Conservation (phyloP, 768 basidiomycete species). For the Coprinopsis strossmayeri region DNA sequence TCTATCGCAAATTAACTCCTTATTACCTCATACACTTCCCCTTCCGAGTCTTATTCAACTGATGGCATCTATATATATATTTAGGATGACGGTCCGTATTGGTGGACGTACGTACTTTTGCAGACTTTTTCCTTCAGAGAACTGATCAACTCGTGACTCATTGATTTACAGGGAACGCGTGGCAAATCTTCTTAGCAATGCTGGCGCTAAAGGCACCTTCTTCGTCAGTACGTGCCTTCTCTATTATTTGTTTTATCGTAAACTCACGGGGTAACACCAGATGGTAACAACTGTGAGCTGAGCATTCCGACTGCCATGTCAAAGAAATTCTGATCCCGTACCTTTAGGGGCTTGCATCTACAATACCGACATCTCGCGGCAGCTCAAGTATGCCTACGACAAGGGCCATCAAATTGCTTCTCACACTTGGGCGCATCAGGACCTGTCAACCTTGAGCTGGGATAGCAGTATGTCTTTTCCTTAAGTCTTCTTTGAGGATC, state of each 20-base stretch:
- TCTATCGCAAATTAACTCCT: too few relatives aligned
- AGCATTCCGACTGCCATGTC: background rate
- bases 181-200: conserved; percentile 14
- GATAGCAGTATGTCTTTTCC: conserved; percentile 15
- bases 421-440: conserved; percentile 26
- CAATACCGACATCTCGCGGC: conserved; percentile 12
- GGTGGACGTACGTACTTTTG: conserved; percentile 12
- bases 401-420: conserved; percentile 26
- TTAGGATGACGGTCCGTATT: conserved; percentile 22
- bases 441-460: conserved; percentile 18
- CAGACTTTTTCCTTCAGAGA: too few relatives aligned
- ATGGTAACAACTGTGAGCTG: conserved; percentile 12
- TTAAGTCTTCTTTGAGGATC: background rate
- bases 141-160: too few relatives aligned
- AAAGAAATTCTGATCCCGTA: background rate
- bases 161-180: conserved; percentile 16
- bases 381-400: conserved; percentile 18
- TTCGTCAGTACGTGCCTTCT: conserved; percentile 21
- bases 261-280: background rate
- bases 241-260: background rate
- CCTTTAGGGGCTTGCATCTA: conserved; percentile 22
- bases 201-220: conserved; percentile 26
- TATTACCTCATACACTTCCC: too few relatives aligned
- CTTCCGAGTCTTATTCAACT: too few relatives aligned
- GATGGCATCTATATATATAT: too few relatives aligned